A percentile compares a stretch with the other conserved stretches of the same genome.
Evolutionary conservation across 305 asterid genomes (phyloP).

Genomic region (Solanum chacoense): DNA sequence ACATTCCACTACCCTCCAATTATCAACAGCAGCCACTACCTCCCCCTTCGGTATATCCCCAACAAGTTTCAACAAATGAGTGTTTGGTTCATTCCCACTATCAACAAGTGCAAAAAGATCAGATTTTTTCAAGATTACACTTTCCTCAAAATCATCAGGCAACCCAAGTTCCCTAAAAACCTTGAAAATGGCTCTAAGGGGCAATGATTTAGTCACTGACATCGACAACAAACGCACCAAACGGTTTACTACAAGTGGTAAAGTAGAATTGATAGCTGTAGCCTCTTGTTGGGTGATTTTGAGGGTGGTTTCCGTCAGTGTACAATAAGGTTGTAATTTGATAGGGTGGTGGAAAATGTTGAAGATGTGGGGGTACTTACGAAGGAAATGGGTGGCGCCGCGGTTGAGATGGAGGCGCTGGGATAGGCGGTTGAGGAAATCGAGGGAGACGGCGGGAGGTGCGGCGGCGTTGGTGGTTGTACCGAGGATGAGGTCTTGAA

Average conservation of each 20-base stretch:
- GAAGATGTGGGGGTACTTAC: conserved; percentile 75
- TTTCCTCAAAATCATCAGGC: conserved; percentile 80
- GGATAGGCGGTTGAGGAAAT: conserved; percentile 72
- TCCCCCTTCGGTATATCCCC: conserved; percentile 21
- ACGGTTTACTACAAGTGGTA: conserved; percentile 41
- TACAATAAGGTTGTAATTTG: conserved; percentile 48
- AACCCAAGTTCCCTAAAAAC: conserved; percentile 78
- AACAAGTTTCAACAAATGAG: conserved; percentile 52
- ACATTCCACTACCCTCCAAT: conserved; percentile 70
- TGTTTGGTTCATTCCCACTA: conserved; percentile 52
- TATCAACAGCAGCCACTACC: conserved; percentile 53
- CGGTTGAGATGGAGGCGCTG: conserved; percentile 78
- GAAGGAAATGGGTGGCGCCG: conserved; percentile 72
- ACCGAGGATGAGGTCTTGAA: conserved; percentile 75
- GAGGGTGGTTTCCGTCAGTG: conserved; percentile 47
- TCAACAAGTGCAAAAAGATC: conserved; percentile 42
- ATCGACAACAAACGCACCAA: conserved; percentile 64
- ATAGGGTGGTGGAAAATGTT: conserved; percentile 52
- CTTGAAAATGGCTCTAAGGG: conserved; percentile 77
- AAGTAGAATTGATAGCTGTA: conserved; percentile 26
- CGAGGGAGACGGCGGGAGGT: conserved; percentile 60
- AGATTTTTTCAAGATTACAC: conserved; percentile 43
- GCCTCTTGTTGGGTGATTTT: conserved; percentile 39
- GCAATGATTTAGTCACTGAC: conserved; percentile 53
- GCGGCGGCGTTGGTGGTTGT: conserved; percentile 31